Evolutionary conservation across 2,329 filamentous ascomycete genomes (phyloP).

Genomic region (Podosphaera leucotricha): DNA sequence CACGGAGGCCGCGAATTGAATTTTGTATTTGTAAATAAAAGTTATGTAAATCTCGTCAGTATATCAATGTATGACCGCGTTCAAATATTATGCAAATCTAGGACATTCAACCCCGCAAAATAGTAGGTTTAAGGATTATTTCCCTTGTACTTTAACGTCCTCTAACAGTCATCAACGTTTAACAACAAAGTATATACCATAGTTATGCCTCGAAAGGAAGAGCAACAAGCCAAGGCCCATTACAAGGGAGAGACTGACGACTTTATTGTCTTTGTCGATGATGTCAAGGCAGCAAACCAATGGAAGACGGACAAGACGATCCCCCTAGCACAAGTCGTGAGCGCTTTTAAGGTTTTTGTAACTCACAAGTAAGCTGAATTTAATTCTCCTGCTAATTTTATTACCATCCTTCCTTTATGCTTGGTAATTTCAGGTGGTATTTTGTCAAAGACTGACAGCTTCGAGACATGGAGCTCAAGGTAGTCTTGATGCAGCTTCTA

Average conservation of each 20-base stretch:
- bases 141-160: no score
- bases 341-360: slow-evolving; percentile 68
- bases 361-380: slow-evolving; percentile 54
- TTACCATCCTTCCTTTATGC: neutral
- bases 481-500: slow-evolving; percentile 50
- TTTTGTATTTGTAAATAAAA: no score
- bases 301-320: slow-evolving; percentile 64
- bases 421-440: no score
- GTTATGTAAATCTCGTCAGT: no score
- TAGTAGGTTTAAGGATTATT: no score
- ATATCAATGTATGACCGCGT: no score
- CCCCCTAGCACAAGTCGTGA: slow-evolving; percentile 65
- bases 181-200: no score
- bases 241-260: slow-evolving; percentile 45
- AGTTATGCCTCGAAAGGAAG: slow-evolving; percentile 17
- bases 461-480: slow-evolving; percentile 68
- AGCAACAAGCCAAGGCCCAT: slow-evolving; percentile 36
- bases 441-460: neutral
- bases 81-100: no score
- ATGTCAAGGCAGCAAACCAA: slow-evolving; percentile 40
- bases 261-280: slow-evolving; percentile 43
- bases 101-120: no score
- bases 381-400: neutral
- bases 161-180: no score
- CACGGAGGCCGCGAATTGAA: no score